phyloP scores from a whole-genome alignment of 1,284 basidiomycete genomes.

The Laetiporus sulphureus region DNA sequence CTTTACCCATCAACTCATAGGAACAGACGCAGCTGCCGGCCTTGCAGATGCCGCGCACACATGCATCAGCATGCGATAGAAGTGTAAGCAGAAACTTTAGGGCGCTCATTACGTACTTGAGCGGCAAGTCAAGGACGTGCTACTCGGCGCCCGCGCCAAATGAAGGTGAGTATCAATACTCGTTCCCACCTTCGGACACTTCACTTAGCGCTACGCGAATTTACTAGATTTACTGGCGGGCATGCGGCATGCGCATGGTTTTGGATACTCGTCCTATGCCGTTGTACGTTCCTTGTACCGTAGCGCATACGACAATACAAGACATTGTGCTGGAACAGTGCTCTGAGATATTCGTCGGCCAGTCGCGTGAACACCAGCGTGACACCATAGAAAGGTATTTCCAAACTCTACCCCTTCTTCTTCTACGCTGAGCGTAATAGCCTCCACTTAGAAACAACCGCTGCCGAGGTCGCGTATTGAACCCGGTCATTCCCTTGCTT shows the following conservation, averaged over 20 bases:
- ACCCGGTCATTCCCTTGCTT: background rate
- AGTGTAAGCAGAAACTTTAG: too few species aligned
- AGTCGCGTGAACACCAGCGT: background rate
- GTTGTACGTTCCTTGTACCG: conserved; percentile 8
- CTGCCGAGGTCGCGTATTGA: background rate
- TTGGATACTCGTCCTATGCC: conserved; percentile 2
- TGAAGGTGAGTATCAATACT: too few species aligned
- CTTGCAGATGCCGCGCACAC: too few species aligned
- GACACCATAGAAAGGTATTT: background rate
- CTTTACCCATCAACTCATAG: too few species aligned
- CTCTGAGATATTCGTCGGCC: background rate
- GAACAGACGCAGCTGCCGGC: too few species aligned
- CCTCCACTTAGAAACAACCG: background rate
- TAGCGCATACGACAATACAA: conserved; percentile 3
- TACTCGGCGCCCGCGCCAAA: too few species aligned
- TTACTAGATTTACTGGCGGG: too few species aligned
- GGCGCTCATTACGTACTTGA: too few species aligned
- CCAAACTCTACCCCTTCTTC: background rate
- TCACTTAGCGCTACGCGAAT: too few species aligned
- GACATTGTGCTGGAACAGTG: background rate
- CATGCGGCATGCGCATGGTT: conserved; percentile 7
- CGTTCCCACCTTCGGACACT: too few species aligned
- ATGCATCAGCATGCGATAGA: too few species aligned
- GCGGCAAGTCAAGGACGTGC: too few species aligned
- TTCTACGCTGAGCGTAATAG: background rate